These are phyloP conservation scores for Trypanosoma mega DNA, from an alignment of 208 protist genomes.

Conservation along the genomic window DNA sequence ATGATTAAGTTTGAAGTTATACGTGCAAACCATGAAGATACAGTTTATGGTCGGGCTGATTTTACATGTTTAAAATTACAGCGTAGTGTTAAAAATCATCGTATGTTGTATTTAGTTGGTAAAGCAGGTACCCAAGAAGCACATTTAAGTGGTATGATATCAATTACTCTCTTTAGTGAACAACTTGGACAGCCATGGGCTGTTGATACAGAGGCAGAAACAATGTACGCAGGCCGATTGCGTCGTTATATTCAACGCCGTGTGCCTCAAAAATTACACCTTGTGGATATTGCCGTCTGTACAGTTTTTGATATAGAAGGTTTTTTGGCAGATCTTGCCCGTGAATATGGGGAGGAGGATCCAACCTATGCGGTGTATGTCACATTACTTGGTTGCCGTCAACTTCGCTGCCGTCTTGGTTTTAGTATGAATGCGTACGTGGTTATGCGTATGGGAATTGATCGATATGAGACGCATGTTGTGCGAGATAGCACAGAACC, in stretches of 20 bases:
- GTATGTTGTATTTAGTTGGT: conserved; percentile 64
- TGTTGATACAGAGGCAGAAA: conserved; percentile 43
- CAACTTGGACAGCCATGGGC: conserved; percentile 67
- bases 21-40: conserved; percentile 29
- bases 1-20: conserved; percentile 78
- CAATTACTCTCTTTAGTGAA: conserved; percentile 59
- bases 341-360: conserved; percentile 66
- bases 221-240: conserved; percentile 63
- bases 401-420: conserved; percentile 47
- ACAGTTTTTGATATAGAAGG: conserved; percentile 86
- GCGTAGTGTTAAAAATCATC: conserved; percentile 49
- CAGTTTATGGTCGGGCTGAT: conserved; percentile 77
- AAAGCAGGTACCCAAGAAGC: conserved; percentile 59
- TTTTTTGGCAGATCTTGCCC: conserved; percentile 67
- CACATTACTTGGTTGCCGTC: conserved; percentile 71
- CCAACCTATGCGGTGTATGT: conserved; percentile 70
- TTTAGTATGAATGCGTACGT: conserved; percentile 72
- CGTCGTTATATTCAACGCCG: conserved; percentile 59
- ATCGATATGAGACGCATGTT: conserved; percentile 62
- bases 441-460: conserved; percentile 66
- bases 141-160: conserved; percentile 75
- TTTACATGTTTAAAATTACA: conserved; percentile 80
- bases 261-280: conserved; percentile 71
- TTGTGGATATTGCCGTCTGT: conserved; percentile 62
- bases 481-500: conserved; percentile 66